Evolutionary conservation across 1,284 basidiomycete genomes (phyloP).

Genomic region (Ustilago sp.): DNA sequence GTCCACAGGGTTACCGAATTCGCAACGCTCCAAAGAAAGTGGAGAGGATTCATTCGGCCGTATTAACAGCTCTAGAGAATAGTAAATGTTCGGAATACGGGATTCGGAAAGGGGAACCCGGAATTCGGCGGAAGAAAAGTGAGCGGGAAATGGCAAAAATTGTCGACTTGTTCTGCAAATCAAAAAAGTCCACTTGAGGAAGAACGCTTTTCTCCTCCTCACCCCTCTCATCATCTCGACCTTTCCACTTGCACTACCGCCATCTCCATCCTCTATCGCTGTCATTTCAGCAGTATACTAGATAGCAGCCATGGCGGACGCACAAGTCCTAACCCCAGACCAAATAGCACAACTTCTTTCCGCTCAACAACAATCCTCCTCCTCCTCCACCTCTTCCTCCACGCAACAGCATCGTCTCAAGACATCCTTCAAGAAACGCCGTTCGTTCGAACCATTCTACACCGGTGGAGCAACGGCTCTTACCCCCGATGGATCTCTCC

Average conservation of each 20-base stretch:
- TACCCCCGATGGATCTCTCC: constrained; percentile 80
- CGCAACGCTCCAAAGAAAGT: not conserved
- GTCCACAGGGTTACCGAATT: too few relatives aligned
- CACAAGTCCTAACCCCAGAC: constrained; percentile 42
- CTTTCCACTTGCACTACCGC: not conserved
- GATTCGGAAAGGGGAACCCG: not conserved
- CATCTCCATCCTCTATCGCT: not conserved
- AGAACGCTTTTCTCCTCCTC: constrained; percentile 5
- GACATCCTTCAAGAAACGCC: constrained; percentile 47
- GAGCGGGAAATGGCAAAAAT: constrained; percentile 3
- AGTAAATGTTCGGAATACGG: too few relatives aligned
- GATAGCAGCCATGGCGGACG: constrained; percentile 41
- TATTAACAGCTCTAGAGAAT: too few relatives aligned
- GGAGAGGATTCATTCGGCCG: constrained; percentile 2
- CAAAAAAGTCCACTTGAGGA: constrained; percentile 4
- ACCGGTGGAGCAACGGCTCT: constrained; percentile 75
- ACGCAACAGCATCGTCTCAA: constrained; percentile 36
- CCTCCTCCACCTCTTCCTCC: constrained; percentile 21
- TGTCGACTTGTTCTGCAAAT: not conserved
- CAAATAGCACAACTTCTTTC: constrained; percentile 40
- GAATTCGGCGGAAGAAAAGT: constrained; percentile 13
- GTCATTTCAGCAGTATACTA: not conserved
- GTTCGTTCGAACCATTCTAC: constrained; percentile 64
- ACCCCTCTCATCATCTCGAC: constrained; percentile 1
- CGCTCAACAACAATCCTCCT: constrained; percentile 35